phyloP scores from a whole-genome alignment of 2,329 filamentous ascomycete species.

The Calonectria ilicicola region DNA sequence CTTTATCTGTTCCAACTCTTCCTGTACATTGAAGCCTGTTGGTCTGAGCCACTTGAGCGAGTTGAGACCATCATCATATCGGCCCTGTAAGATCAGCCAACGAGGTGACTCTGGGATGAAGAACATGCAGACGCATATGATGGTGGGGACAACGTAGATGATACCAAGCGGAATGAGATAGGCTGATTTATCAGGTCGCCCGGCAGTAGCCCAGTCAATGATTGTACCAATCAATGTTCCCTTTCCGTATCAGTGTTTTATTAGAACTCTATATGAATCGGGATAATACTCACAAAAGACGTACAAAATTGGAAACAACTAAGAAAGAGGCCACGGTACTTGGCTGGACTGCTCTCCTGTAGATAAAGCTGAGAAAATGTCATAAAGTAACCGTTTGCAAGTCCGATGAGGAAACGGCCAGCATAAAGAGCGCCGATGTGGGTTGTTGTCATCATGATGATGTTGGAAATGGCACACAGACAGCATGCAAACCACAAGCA shows the following conservation, averaged over 20 bases:
- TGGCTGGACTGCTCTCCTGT: slow-evolving; percentile 36
- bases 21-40: slow-evolving; percentile 14
- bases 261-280: rapidly evolving
- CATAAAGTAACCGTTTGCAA: slow-evolving; percentile 40
- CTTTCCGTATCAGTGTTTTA: not conserved
- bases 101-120: slow-evolving; percentile 39
- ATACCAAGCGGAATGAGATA: slow-evolving; percentile 37
- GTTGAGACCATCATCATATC: slow-evolving; percentile 32
- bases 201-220: slow-evolving; percentile 37
- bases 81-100: slow-evolving; percentile 36
- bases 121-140: slow-evolving; percentile 24
- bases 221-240: slow-evolving; percentile 37
- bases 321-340: slow-evolving; percentile 36
- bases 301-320: slow-evolving; percentile 37
- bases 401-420: slow-evolving; percentile 32
- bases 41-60: slow-evolving; percentile 34
- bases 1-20: slow-evolving; percentile 29
- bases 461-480: slow-evolving; percentile 33
- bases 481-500: slow-evolving; percentile 36
- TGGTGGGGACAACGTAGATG: slow-evolving; percentile 31
- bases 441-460: slow-evolving; percentile 40
- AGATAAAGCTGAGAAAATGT: slow-evolving; percentile 39
- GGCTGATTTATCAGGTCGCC: slow-evolving; percentile 33
- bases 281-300: slow-evolving; percentile 31
- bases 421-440: slow-evolving; percentile 32